phyloP scores from a whole-genome alignment of 768 basidiomycete species.

The Boletus sp. region DNA sequence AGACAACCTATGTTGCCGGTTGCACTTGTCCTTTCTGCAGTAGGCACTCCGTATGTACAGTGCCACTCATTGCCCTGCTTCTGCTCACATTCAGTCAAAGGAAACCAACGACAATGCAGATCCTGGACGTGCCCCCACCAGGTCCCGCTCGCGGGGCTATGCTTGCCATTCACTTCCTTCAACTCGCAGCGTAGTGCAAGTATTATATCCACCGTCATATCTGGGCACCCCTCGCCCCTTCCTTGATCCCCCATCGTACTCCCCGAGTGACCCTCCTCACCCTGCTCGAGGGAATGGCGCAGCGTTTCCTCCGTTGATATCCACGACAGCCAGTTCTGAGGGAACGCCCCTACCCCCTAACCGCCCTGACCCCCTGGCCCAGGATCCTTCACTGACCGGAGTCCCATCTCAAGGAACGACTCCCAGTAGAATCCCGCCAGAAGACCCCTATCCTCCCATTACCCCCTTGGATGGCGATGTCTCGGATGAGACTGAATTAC shows the following conservation, averaged over 20 bases:
- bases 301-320: neutral
- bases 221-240: constrained; percentile 1
- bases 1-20: neutral
- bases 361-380: constrained; percentile 4
- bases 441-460: neutral
- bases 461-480: neutral
- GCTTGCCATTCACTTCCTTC: constrained; percentile 13
- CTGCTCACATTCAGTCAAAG: constrained; percentile 15
- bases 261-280: neutral
- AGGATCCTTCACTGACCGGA: constrained; percentile 16
- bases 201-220: constrained; percentile 27
- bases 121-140: neutral
- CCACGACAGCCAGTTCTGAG: neutral
- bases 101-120: neutral
- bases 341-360: too few relatives aligned
- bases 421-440: neutral
- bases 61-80: neutral
- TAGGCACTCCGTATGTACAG: constrained; percentile 1
- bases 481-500: constrained; percentile 8
- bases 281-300: neutral
- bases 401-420: constrained; percentile 9
- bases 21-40: neutral
- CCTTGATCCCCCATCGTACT: constrained; percentile 23
- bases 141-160: neutral
- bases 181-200: constrained; percentile 20